Evolutionary conservation across 495 filamentous ascomycete genomes (phyloP), one percentile per base, ranked within the genome.

Genomic region (Penicillium psychrofluorescens): DNA sequence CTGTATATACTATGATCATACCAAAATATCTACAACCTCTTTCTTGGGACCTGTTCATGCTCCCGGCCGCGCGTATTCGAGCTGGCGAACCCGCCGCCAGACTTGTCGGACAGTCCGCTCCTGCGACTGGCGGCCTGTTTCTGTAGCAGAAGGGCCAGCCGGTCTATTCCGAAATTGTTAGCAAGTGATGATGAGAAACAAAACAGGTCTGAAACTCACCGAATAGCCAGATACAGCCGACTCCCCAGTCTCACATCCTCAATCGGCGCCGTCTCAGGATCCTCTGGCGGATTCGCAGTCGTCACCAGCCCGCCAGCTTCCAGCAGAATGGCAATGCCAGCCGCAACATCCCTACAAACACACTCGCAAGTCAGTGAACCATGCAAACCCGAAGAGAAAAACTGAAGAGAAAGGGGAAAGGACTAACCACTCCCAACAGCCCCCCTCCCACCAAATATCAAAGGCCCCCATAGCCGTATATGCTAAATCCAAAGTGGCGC

Each of bases 71-170:
- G 51, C 57, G 51, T 86, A 87, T 48, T 81, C 76, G 37, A 86
- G 59, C 14, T 68, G 61, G 32, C 72, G 62, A 14, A 85, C 81
- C 34, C 82, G 67, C 45, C 68, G 70, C 82, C 83, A 87, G 15
- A 83, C 76, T 55, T 84, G 80, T n/a, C 80, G 68, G 28, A 83
- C 79, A 0, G 79, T 76, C 32, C 81, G 67, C 50, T 85, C 80
- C 48, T 87, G 82, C 9, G 74, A 71, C 55, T 83, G 59, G 28
- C 79, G 68, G 11, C 72, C 81, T 12, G 77, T 76, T 53, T 85
- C 82, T 0, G 59, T 73, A n/a, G 58, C 53, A 1, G 75, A 76
- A 7, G 75, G 68, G 0, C 80, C 82, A 44, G 81, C 81, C 8
- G 81, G 79, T 63, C 81, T 78, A 31, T 37, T 50, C 32, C 7